Evolutionary conservation across 1,284 basidiomycete genomes (phyloP).

Genomic region (Naganishia sp.): DNA sequence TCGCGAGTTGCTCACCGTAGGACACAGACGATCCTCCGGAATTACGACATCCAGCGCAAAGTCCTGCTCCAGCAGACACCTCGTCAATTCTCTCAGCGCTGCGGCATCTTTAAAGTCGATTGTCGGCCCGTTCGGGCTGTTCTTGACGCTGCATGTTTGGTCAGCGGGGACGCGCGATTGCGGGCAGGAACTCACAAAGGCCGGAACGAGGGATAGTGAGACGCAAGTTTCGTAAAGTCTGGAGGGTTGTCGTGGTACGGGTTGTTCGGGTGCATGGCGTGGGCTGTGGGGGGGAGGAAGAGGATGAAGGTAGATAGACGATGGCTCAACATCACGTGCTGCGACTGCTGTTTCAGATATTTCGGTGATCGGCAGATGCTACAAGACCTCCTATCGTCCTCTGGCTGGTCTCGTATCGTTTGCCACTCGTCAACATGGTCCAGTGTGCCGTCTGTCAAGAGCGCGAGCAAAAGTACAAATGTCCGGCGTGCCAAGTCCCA

Average conservation of each 20-base stretch:
- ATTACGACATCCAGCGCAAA: constrained; percentile 67
- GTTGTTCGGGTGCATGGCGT: constrained; percentile 51
- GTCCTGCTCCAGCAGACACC: constrained; percentile 72
- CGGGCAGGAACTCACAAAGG: constrained; percentile 41
- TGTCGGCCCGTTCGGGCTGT: constrained; percentile 39
- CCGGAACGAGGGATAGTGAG: constrained; percentile 62
- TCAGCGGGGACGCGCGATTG: neutral
- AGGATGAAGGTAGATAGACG: neutral
- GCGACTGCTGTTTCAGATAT: neutral
- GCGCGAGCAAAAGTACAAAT: constrained; percentile 20
- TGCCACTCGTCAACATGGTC: neutral
- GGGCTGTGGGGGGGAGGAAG: neutral
- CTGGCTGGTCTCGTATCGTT: neutral
- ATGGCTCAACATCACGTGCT: constrained; percentile 11
- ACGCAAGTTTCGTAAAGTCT: constrained; percentile 67
- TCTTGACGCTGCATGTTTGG: constrained; percentile 6
- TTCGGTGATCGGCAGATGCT: constrained; percentile 4
- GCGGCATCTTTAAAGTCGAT: constrained; percentile 72
- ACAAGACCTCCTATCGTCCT: neutral
- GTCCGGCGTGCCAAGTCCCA: constrained; percentile 18
- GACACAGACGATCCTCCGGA: constrained; percentile 74
- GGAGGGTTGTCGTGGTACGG: constrained; percentile 57
- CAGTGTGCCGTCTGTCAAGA: constrained; percentile 17
- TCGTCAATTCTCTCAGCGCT: constrained; percentile 72
- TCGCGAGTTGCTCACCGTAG: constrained; percentile 63